Evolutionary conservation across 345 rosid species (phyloP).

Genomic region (Mangifera indica): DNA sequence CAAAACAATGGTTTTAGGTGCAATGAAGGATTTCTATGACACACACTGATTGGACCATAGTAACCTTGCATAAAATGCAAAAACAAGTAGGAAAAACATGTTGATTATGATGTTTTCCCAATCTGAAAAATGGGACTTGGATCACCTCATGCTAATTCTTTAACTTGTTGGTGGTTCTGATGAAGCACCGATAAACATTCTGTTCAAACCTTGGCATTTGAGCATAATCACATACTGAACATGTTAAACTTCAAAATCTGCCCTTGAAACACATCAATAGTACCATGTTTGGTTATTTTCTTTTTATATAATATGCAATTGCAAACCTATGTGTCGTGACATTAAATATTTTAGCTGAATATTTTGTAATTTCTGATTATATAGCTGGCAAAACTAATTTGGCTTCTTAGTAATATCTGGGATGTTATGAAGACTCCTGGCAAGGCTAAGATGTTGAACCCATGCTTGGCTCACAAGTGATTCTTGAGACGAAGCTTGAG

Average conservation of each 20-base stretch:
- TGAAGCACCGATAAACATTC: not conserved
- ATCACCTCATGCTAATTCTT: not conserved
- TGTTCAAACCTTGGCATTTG: not conserved
- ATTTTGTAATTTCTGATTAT: not conserved
- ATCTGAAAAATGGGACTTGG: not conserved
- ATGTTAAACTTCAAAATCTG: not conserved
- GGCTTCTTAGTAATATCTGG: not conserved
- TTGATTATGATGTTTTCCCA: not conserved
- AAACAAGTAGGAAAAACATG: not conserved
- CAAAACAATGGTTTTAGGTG: slow-evolving; percentile 2
- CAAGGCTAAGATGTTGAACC: not conserved
- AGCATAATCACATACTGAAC: not conserved
- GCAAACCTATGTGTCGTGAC: not conserved
- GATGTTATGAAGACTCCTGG: not conserved
- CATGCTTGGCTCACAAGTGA: not conserved
- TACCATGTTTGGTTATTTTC: not conserved
- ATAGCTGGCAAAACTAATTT: not conserved
- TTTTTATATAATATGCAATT: not conserved
- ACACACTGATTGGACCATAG: not conserved
- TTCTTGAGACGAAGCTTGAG: not conserved
- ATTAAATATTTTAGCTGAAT: not conserved
- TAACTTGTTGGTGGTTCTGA: not conserved
- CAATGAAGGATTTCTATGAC: not conserved
- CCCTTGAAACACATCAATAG: not conserved
- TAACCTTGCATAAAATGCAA: not conserved